Percentiles rank a stretch among this genome's conserved stretches.
phyloP scores from a whole-genome alignment of 2,329 filamentous ascomycete genomes.

The Epichloe sp. region DNA sequence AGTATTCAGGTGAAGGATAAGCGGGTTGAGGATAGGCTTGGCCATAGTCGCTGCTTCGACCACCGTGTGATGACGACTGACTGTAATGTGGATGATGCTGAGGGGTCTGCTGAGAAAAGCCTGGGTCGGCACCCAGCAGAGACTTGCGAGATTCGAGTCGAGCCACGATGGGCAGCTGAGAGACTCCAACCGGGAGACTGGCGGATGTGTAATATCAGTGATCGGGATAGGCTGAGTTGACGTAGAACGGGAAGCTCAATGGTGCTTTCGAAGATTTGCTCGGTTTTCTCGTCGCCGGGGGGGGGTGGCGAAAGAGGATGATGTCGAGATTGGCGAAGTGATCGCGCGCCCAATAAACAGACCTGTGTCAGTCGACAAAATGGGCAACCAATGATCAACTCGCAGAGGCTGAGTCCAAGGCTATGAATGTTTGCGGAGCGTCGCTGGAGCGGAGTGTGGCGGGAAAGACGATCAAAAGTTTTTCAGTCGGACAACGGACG shows the following conservation, averaged over 20 bases:
- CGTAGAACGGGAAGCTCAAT: background rate
- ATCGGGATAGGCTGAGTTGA: background rate
- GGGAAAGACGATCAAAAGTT: background rate
- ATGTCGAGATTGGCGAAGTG: background rate
- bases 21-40: slow-evolving; percentile 21
- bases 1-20: slow-evolving; percentile 17
- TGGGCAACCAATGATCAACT: background rate
- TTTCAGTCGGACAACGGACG: background rate
- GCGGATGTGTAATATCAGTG: background rate
- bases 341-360: background rate
- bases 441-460: too few relatives aligned
- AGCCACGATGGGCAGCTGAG: slow-evolving; percentile 23
- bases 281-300: background rate
- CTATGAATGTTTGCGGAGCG: background rate
- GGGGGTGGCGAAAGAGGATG: background rate
- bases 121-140: slow-evolving; percentile 25
- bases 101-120: slow-evolving; percentile 20
- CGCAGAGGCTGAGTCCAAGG: background rate
- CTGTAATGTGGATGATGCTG: slow-evolving; percentile 13
- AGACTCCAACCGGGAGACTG: slow-evolving; percentile 25
- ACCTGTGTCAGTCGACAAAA: background rate
- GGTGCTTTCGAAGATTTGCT: background rate
- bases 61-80: slow-evolving; percentile 8
- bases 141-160: slow-evolving; percentile 28
- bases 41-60: slow-evolving; percentile 15